phyloP scores from a whole-genome alignment of 352 stramenopile species.

The Saprolegnia parasitica region DNA sequence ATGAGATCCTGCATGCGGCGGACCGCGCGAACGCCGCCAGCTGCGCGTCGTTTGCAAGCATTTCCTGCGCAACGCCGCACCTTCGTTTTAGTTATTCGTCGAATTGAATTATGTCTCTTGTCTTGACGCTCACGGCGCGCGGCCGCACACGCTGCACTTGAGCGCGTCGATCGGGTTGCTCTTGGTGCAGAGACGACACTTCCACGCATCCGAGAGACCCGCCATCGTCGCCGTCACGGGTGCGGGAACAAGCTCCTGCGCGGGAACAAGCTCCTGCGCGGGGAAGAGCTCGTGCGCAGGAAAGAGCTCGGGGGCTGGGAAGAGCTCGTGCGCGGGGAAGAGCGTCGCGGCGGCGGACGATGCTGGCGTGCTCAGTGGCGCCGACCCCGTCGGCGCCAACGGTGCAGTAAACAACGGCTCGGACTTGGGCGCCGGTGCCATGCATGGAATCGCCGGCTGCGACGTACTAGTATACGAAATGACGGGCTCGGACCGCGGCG shows the following conservation, averaged over 20 bases:
- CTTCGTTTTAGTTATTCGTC: not conserved
- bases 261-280: too few relatives aligned
- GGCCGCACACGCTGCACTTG: conserved; percentile 71
- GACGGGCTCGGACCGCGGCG: conserved; percentile 1
- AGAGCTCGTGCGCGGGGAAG: too few relatives aligned
- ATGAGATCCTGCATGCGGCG: conserved; percentile 83
- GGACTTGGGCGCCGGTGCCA: too few relatives aligned
- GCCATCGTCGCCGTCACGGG: not conserved
- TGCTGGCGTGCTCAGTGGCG: conserved; percentile 17
- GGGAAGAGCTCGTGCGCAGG: too few relatives aligned
- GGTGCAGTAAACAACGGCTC: too few relatives aligned
- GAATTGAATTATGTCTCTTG: not conserved
- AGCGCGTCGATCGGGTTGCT: conserved; percentile 40
- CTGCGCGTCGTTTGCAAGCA: conserved; percentile 89
- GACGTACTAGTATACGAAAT: conserved; percentile 28
- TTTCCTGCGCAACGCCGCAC: conserved; percentile 80
- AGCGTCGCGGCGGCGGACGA: too few relatives aligned
- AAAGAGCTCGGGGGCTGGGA: too few relatives aligned
- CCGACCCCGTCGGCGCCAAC: not conserved
- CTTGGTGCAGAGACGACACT: conserved; percentile 72
- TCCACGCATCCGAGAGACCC: conserved; percentile 35
- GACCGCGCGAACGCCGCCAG: conserved; percentile 90
- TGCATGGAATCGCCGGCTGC: not conserved
- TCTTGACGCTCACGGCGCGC: not conserved
- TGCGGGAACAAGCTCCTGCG: too few relatives aligned